phyloP scores from a whole-genome alignment of 345 rosid genomes.

The Linum usitatissimum region DNA sequence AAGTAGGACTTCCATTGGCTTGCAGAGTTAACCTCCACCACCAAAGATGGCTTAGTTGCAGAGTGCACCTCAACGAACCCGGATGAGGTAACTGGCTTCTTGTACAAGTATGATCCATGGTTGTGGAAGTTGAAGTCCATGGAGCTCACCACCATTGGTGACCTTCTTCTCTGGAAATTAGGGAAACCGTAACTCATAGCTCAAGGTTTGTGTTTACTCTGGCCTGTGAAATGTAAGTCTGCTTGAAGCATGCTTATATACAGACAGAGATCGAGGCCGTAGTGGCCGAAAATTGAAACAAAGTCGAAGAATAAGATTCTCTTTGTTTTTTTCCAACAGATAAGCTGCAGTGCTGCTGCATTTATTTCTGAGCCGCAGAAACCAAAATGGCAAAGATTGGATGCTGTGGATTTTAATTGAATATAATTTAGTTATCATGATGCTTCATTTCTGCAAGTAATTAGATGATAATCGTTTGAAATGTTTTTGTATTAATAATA shows the following conservation, averaged over 20 bases:
- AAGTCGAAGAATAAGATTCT: background rate
- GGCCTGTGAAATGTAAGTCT: background rate
- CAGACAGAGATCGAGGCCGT: background rate
- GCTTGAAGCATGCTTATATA: background rate
- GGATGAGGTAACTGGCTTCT: background rate
- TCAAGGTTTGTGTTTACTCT: background rate
- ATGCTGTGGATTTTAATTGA: background rate
- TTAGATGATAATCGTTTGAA: too few species aligned
- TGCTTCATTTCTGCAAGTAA: too few species aligned
- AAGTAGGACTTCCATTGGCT: slow-evolving; percentile 48
- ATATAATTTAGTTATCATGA: too few species aligned
- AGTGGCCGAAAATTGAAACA: background rate
- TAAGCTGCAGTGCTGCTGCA: background rate
- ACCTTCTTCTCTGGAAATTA: background rate
- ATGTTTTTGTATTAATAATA: too few species aligned
- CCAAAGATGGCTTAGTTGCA: slow-evolving; percentile 4
- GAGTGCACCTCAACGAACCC: background rate
- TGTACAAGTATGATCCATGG: background rate
- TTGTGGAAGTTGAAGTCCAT: background rate
- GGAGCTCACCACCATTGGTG: background rate
- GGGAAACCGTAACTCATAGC: background rate
- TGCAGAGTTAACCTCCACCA: slow-evolving; percentile 39
- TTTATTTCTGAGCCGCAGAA: background rate
- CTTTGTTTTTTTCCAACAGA: too few species aligned
- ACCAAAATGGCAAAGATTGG: background rate